Conservation (phyloP, 73 alveolate genomes). For the Tetrahymena borealis region DNA sequence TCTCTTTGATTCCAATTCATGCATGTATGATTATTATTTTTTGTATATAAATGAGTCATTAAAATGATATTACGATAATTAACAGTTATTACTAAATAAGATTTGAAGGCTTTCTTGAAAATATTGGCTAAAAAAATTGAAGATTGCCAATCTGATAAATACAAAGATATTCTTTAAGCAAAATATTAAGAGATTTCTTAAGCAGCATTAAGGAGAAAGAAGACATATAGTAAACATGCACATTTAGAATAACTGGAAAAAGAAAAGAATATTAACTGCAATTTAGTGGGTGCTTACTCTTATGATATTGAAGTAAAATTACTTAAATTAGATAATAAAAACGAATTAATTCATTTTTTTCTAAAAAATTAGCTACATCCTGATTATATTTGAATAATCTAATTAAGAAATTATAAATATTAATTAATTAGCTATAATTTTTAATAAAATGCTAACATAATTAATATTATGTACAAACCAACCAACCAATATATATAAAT, state of each 20-base stretch:
- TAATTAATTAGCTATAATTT: no score
- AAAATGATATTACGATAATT: no score
- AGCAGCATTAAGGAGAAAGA: background rate
- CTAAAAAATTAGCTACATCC: background rate
- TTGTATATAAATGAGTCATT: background rate
- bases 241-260: background rate
- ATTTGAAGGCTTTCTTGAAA: background rate
- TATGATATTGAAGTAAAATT: background rate
- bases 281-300: background rate
- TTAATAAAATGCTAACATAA: no score
- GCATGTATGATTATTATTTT: background rate
- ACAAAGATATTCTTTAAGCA: background rate
- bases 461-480: no score
- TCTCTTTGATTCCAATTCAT: background rate
- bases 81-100: background rate
- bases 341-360: background rate
- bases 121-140: background rate
- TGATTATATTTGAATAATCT: no score
- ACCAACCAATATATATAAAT: no score
- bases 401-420: no score
- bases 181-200: background rate
- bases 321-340: background rate
- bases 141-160: background rate
- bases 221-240: background rate
- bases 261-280: background rate